Percentiles rank a stretch among this genome's conserved stretches.
phyloP scores from a whole-genome alignment of 306 rosid species.

The Chamaecrista fasciculata region DNA sequence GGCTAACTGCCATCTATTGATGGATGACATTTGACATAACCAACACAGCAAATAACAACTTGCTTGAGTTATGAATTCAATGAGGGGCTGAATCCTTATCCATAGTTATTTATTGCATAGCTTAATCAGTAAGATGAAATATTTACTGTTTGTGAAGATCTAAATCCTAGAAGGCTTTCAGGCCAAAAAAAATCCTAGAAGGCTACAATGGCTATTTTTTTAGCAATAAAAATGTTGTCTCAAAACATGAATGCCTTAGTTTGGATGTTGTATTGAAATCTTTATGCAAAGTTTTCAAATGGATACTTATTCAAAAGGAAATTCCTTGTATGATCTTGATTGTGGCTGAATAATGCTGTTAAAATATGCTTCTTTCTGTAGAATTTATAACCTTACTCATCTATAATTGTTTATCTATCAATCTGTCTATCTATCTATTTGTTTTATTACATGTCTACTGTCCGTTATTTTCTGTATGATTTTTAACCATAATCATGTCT shows the following conservation, averaged over 20 bases:
- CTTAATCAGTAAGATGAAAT: conserved; percentile 1
- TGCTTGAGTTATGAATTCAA: not conserved
- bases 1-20: not conserved
- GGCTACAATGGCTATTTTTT: not conserved
- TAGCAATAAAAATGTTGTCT: not conserved
- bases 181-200: not conserved
- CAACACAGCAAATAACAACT: not conserved
- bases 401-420: not conserved
- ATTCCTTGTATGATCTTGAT: not conserved
- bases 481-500: no score
- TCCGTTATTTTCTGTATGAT: no score
- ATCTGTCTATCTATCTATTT: not conserved
- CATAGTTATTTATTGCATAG: not conserved
- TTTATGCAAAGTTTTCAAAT: not conserved
- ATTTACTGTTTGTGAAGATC: not conserved
- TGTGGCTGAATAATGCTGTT: not conserved
- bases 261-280: not conserved
- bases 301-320: not conserved
- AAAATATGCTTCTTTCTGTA: not conserved
- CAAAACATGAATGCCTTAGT: conserved; percentile 1
- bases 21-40: not conserved
- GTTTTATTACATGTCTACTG: not conserved
- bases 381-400: not conserved
- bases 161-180: not conserved
- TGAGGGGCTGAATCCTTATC: not conserved